A percentile compares a stretch with the other conserved stretches of the same genome.
phyloP scores from a whole-genome alignment of 768 basidiomycete genomes.

The Gloeophyllum trabeum region DNA sequence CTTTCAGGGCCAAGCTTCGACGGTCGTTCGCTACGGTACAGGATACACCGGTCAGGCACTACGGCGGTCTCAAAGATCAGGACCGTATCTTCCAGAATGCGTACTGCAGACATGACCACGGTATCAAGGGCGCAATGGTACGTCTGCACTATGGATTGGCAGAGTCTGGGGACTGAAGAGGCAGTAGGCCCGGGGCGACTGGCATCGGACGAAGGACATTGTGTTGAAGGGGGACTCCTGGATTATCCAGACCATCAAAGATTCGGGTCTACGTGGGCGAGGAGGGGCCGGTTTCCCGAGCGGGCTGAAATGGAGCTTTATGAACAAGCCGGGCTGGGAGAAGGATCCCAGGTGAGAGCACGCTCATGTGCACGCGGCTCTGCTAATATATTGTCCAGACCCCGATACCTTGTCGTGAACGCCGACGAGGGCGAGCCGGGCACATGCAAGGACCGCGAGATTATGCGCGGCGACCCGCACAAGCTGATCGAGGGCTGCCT shows the following conservation, averaged over 20 bases:
- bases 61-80: slow-evolving; percentile 92
- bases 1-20: slow-evolving; percentile 7
- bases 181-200: slow-evolving; percentile 80
- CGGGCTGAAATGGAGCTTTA: slow-evolving; percentile 95
- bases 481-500: slow-evolving; percentile 97
- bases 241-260: slow-evolving; percentile 96
- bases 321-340: slow-evolving; percentile 99
- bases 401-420: slow-evolving; percentile 94
- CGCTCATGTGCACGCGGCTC: background rate
- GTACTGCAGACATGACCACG: slow-evolving; percentile 81
- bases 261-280: slow-evolving; percentile 89
- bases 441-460: slow-evolving; percentile 98
- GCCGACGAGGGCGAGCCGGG: slow-evolving; percentile 98
- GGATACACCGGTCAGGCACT: slow-evolving; percentile 80
- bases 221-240: slow-evolving; percentile 89
- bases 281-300: slow-evolving; percentile 97
- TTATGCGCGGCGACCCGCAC: slow-evolving; percentile 95
- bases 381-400: slow-evolving; percentile 31
- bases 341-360: slow-evolving; percentile 65
- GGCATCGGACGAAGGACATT: slow-evolving; percentile 98
- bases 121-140: slow-evolving; percentile 87
- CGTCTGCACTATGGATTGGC: slow-evolving; percentile 12
- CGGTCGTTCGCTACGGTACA: slow-evolving; percentile 59
- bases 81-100: slow-evolving; percentile 91
- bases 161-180: background rate